Evolutionary conservation across 805 yeast species (phyloP).

Genomic region (Kuraishia borneana): DNA sequence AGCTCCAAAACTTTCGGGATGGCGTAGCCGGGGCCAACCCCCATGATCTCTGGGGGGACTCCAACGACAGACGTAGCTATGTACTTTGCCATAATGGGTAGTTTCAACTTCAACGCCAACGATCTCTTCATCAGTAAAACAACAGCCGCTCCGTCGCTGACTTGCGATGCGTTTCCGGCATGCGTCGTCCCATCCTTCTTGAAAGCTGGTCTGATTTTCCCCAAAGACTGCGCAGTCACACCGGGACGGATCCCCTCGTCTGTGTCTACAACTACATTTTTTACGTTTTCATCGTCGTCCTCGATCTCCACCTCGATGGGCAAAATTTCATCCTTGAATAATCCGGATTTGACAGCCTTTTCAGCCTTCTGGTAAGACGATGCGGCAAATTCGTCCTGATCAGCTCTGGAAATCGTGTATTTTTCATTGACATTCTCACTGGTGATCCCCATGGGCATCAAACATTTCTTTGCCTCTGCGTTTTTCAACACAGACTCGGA

Average conservation of each 20-base stretch:
- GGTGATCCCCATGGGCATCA: conserved; percentile 94
- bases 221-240: conserved; percentile 68
- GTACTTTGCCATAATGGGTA: conserved; percentile 70
- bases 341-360: conserved; percentile 54
- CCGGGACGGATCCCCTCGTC: conserved; percentile 90
- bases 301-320: conserved; percentile 59
- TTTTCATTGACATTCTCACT: conserved; percentile 79
- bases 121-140: conserved; percentile 79
- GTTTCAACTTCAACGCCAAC: conserved; percentile 62
- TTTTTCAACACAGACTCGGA: conserved; percentile 31
- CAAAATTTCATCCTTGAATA: conserved; percentile 81
- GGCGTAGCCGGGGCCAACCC: conserved; percentile 94
- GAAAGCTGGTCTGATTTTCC: conserved; percentile 81
- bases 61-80: conserved; percentile 76
- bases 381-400: conserved; percentile 88
- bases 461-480: conserved; percentile 55
- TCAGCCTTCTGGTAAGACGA: conserved; percentile 78
- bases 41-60: conserved; percentile 94
- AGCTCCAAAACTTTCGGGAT: conserved; percentile 65
- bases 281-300: conserved; percentile 40
- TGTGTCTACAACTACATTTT: conserved; percentile 33
- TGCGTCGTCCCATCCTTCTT: conserved; percentile 74
- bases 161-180: conserved; percentile 96
- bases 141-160: conserved; percentile 93
- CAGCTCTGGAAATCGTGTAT: conserved; percentile 51